phyloP scores from a whole-genome alignment of 371 early-diverging fungal genomes.

The Mortierella sp. region DNA sequence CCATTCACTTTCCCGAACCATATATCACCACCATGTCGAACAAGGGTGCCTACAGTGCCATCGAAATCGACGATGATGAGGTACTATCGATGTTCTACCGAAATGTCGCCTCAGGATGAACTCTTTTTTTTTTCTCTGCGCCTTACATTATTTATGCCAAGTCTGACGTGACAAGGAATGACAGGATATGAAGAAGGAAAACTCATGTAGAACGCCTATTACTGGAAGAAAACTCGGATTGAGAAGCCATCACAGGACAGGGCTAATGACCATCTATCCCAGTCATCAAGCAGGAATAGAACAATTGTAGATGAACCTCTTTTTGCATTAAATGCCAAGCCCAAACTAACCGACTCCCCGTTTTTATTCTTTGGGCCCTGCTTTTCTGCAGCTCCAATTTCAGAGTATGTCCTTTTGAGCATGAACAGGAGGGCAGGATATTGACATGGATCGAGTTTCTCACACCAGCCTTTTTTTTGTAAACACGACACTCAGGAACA shows the following conservation, averaged over 20 bases:
- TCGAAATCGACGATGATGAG: constrained; percentile 56
- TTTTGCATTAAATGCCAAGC: constrained; percentile 10
- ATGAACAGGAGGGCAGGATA: background rate
- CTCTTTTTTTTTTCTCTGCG: background rate
- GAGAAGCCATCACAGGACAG: background rate
- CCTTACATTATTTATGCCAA: background rate
- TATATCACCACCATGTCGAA: constrained; percentile 32
- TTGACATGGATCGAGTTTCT: background rate
- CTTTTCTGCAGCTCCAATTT: constrained; percentile 40
- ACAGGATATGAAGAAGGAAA: background rate
- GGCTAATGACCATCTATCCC: background rate
- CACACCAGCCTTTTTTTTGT: background rate
- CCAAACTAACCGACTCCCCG: background rate
- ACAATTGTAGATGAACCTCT: background rate
- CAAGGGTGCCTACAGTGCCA: constrained; percentile 51
- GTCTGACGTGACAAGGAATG: background rate
- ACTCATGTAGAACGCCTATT: background rate
- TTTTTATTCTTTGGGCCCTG: no score
- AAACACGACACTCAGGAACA: background rate
- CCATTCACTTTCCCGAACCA: background rate
- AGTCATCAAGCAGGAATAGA: background rate
- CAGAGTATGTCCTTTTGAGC: constrained; percentile 36
- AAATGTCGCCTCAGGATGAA: background rate
- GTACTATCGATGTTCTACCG: constrained; percentile 2
- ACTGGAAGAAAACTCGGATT: background rate